Evolutionary conservation across 768 basidiomycete genomes (phyloP).

Genomic region (Boletus rubescentipes): DNA sequence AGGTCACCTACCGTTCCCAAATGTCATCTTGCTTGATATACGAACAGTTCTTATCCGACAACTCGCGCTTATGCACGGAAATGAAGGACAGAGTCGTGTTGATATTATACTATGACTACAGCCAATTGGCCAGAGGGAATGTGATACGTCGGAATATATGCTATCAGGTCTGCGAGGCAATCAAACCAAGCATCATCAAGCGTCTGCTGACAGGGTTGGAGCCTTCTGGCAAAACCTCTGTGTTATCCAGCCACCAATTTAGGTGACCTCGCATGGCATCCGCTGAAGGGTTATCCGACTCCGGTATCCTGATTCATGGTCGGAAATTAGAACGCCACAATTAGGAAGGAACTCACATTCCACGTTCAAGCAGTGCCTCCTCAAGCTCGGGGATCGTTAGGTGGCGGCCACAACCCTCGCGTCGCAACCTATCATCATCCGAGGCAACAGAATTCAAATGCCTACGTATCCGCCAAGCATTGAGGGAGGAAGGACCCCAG

Average conservation of each 20-base stretch:
- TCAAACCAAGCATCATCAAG: conserved; percentile 46
- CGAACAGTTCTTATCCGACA: background rate
- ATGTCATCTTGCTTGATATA: background rate
- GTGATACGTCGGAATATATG: background rate
- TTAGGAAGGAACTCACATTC: conserved; percentile 52
- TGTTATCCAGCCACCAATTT: conserved; percentile 62
- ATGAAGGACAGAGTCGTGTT: conserved; percentile 10
- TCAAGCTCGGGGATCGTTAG: conserved; percentile 56
- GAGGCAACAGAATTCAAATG: conserved; percentile 42
- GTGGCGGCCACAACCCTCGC: conserved; percentile 43
- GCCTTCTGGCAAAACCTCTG: conserved; percentile 34
- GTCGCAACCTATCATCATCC: conserved; percentile 64
- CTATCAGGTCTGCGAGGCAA: conserved; percentile 31
- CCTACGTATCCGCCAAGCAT: conserved; percentile 35
- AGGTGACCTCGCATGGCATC: conserved; percentile 51
- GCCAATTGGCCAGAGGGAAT: background rate
- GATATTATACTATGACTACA: conserved; percentile 13
- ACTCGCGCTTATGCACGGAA: background rate
- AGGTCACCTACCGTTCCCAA: background rate
- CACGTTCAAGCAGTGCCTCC: conserved; percentile 73
- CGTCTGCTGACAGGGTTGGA: conserved; percentile 47
- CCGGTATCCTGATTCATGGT: conserved; percentile 37
- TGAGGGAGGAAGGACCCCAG: conserved; percentile 37
- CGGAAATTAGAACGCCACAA: background rate
- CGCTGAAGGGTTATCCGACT: conserved; percentile 34